phyloP scores from a whole-genome alignment of 768 basidiomycete genomes.

The Naematelia aurantialba region DNA sequence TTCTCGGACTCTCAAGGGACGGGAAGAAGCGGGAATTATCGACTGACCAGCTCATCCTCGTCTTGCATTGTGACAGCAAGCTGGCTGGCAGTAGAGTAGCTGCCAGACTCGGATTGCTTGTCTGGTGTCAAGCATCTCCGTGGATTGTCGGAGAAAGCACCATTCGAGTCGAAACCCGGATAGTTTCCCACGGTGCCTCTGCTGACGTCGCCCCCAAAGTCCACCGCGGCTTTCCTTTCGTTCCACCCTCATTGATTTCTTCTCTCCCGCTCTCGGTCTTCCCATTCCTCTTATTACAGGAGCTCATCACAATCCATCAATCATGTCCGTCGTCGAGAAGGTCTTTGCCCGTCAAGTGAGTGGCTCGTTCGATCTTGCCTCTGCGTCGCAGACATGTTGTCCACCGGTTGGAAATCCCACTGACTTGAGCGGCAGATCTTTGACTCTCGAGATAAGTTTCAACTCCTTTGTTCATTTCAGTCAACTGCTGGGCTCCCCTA shows the following conservation, averaged over 20 bases:
- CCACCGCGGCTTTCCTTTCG: background rate
- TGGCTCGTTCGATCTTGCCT: background rate
- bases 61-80: too few species aligned
- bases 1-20: too few species aligned
- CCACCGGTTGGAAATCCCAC: background rate
- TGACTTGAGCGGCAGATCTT: slow-evolving; percentile 67
- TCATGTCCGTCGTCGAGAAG: slow-evolving; percentile 82
- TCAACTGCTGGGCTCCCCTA: slow-evolving; percentile 48
- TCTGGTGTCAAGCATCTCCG: too few species aligned
- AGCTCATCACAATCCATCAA: slow-evolving; percentile 4
- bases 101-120: background rate
- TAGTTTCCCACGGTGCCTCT: slow-evolving; percentile 4
- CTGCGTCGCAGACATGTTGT: background rate
- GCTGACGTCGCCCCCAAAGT: slow-evolving; percentile 3
- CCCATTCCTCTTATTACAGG: background rate
- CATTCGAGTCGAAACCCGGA: background rate
- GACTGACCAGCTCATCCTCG: too few species aligned
- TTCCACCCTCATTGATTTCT: slow-evolving; percentile 54
- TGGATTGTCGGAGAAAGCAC: background rate
- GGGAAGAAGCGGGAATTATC: too few species aligned
- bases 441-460: slow-evolving; percentile 91
- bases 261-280: too few species aligned
- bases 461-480: background rate
- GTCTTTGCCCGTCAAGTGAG: slow-evolving; percentile 85
- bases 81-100: too few species aligned